Evolutionary conservation across 2,329 filamentous ascomycete species (phyloP).

Genomic region (Podosphaera leucotricha): DNA sequence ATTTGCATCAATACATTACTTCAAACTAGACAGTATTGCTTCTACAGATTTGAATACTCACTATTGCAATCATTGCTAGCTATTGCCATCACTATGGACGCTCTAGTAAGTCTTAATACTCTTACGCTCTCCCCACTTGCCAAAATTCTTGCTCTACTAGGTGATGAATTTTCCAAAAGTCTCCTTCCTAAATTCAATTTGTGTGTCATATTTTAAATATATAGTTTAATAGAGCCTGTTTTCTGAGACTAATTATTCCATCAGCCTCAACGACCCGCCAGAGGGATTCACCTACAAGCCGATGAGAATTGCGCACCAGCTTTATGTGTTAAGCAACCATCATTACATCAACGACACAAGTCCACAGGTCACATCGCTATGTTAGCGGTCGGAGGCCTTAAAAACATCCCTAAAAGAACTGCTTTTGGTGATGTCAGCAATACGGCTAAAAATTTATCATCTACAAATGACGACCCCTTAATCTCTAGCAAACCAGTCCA

Average conservation of each 20-base stretch:
- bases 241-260: constrained; percentile 13
- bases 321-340: constrained; percentile 26
- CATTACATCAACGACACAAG: constrained; percentile 58
- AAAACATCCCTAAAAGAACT: constrained; percentile 46
- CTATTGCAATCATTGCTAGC: neutral
- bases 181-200: constrained; percentile 1
- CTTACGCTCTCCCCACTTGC: constrained; percentile 5
- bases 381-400: constrained; percentile 30
- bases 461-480: constrained; percentile 31
- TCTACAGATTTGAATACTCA: constrained; percentile 6
- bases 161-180: constrained; percentile 2
- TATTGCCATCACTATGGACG: constrained; percentile 18
- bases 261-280: constrained; percentile 45
- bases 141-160: neutral
- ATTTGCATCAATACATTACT: constrained; percentile 4
- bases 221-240: neutral
- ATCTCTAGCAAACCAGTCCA: constrained; percentile 21
- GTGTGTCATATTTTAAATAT: neutral
- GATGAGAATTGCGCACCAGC: constrained; percentile 45
- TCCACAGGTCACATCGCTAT: constrained; percentile 42
- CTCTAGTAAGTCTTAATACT: constrained; percentile 17
- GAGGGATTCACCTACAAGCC: constrained; percentile 31
- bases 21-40: constrained; percentile 2
- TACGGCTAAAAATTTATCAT: constrained; percentile 19
- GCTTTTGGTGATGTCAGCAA: constrained; percentile 72